Evolutionary conservation across 225 moss, liverwort and hornwort genomes (phyloP), one percentile per base, ranked within the genome.

Genomic region (Physcomitrellopsis africana): DNA sequence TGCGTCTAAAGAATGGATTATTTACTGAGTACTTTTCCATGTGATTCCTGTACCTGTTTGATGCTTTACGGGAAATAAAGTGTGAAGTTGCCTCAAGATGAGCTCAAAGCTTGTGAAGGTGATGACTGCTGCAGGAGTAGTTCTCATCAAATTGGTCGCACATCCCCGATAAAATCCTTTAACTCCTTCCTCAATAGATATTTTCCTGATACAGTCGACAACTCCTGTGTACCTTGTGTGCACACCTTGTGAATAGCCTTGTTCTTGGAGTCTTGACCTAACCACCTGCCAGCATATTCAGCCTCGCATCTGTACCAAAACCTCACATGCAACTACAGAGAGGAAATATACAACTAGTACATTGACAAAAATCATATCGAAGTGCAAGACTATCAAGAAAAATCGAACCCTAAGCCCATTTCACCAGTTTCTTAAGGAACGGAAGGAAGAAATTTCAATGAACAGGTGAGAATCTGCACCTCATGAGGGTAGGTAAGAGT

Each of bases 51-150:
- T 60, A 70, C 81, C 80, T 75, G 90, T 65, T 58, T 71, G 77
- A 72, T 76, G 81, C 43, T 87, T 86, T 51, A 84, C 67, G 14
- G 97, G 97, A 63, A 94, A 94, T 45, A 89, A 66, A 65, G 60
- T 81, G 44, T 94, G 92, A 22, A 97, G 77, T 73, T 90, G 91
- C 79, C 93, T 89, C 69, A 97, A 79, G 70, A 97, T 93, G 18
- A 99, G 83, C 81, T 99, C 97, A 86, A 99, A 99, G 86, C 94
- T 99, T 57, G 97, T 97, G 57, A 97, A 97, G 23, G 97, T 97
- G 66, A 97, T 97, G 51, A 97, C 90, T 51, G 97, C 97, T 70
- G 97, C 97, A 76, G 97, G 97, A 70, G 94, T 94, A 24, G 97
- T 97, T 66, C 97, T 84, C 93, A 97, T 89, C 76, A 97, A 79